These are phyloP conservation scores for Lactifluus piperatus DNA, from an alignment of 768 basidiomycete genomes.

Conservation along the genomic window DNA sequence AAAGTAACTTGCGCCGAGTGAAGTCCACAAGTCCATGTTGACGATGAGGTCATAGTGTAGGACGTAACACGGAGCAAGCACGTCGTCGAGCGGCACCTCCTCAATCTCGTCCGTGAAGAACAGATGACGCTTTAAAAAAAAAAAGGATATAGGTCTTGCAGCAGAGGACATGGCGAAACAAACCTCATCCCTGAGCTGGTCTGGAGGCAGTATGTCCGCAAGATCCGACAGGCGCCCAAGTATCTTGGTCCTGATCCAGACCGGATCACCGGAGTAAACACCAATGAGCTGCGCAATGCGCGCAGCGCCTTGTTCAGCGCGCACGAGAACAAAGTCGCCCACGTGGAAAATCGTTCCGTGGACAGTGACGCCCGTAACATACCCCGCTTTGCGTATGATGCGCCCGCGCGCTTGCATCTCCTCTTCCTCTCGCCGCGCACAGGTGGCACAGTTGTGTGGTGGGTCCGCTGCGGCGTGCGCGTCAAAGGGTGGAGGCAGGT, in stretches of 20 bases:
- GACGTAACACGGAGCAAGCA: conserved; percentile 45
- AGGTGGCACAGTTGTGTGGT: conserved; percentile 48
- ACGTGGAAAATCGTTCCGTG: conserved; percentile 45
- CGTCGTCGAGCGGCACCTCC: conserved; percentile 27
- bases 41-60: conserved; percentile 29
- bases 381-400: conserved; percentile 19
- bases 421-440: conserved; percentile 30
- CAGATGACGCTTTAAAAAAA: conserved; percentile 43
- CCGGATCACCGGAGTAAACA: conserved; percentile 23
- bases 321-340: conserved; percentile 53
- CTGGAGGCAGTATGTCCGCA: conserved; percentile 30
- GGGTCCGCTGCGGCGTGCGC: conserved; percentile 26
- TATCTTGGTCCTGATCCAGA: conserved; percentile 21
- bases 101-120: conserved; percentile 46
- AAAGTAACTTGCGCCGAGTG: conserved; percentile 39
- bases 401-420: conserved; percentile 25
- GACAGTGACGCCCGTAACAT: conserved; percentile 35
- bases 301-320: conserved; percentile 39
- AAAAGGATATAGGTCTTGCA: neutral
- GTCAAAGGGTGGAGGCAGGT: conserved; percentile 27
- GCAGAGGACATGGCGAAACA: neutral
- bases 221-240: conserved; percentile 44
- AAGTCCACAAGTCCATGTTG: conserved; percentile 13
- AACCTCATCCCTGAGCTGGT: conserved; percentile 51
- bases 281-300: conserved; percentile 45